Evolutionary conservation across 805 yeast species (phyloP), one percentile per base, ranked within the genome.

Genomic region (Starmerella tilneyi): DNA sequence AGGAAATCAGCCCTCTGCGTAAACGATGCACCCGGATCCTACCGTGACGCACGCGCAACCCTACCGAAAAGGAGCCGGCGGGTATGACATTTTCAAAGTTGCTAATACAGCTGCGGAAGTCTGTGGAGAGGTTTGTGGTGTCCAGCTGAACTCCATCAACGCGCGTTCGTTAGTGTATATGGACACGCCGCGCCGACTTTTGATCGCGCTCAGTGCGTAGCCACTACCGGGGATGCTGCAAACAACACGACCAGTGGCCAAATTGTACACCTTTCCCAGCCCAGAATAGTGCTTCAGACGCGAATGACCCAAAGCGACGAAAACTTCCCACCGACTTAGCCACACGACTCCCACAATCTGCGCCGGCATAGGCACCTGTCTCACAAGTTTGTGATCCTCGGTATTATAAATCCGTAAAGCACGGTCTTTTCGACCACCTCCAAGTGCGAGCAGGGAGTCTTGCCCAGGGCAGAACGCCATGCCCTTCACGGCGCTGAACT

Each of bases 241-340:
- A 3, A 46, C 43, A 19, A 46, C 23, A 17, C 21, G 4, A 3
- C 41, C 39, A 5, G 44, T 33, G 8, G 35, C 31, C 6, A 48
- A 22, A 27, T 41, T 42, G 15, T 36, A 27, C 22, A 48, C 45
- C 16, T 45, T 37, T 1, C 49, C 51, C 9, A 37, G 34, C 3
- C 51, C 51, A 9, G 29, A 15, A 35, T 43, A 49, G 13, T 19
- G 17, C 12, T 31, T 15, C n/a, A 34, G 17, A 5, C 54, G 39
- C 15, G 52, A 48, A 28, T 50, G 54, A 26, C 54, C 54, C 12
- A 50, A 13, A 5, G 48, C 54, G 2, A 50, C 46, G 12, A 50
- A 43, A 2, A 48, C 33, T 32, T 50, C 54, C 38, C 39, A 35
- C 16, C 31, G 31, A 32, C 45, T 48, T n/a, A 50, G 32, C 49